These are phyloP conservation scores for Aspergillus fructus DNA, from an alignment of 2,329 filamentous ascomycete genomes.

Conservation along the genomic window DNA sequence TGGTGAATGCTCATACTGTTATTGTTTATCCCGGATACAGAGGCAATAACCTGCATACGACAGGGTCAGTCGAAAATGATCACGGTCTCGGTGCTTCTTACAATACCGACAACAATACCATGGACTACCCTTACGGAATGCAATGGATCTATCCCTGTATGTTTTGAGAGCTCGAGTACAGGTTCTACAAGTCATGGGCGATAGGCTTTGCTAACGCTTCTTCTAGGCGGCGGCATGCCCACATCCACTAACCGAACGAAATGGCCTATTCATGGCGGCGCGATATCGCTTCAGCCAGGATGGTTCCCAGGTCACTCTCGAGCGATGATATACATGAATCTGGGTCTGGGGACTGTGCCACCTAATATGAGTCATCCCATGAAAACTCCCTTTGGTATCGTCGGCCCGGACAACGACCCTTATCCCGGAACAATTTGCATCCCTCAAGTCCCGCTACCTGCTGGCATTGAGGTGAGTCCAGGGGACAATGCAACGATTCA, in stretches of 20 bases:
- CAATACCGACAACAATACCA: conserved; percentile 42
- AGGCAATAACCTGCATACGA: conserved; percentile 81
- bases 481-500: conserved; percentile 94
- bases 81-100: conserved; percentile 47
- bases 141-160: conserved; percentile 94
- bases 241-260: conserved; percentile 80
- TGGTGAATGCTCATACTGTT: conserved; percentile 64
- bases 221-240: conserved; percentile 77
- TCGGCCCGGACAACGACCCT: conserved; percentile 43
- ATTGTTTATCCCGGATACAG: conserved; percentile 84
- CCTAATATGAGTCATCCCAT: conserved; percentile 85
- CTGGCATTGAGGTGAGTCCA: conserved; percentile 65
- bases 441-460: conserved; percentile 82
- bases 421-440: conserved; percentile 88
- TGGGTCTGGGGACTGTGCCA: conserved; percentile 80
- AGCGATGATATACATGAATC: conserved; percentile 85
- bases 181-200: not conserved
- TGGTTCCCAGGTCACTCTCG: conserved; percentile 90
- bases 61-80: conserved; percentile 56
- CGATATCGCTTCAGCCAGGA: conserved; percentile 86
- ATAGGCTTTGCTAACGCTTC: not conserved
- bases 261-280: conserved; percentile 86
- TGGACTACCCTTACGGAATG: conserved; percentile 78
- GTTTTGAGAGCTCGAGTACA: conserved; percentile 29
- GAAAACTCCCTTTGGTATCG: conserved; percentile 76